Base-by-base conservation (phyloP, 2,329 filamentous ascomycete genomes). In the Trichoderma koningii region DNA sequence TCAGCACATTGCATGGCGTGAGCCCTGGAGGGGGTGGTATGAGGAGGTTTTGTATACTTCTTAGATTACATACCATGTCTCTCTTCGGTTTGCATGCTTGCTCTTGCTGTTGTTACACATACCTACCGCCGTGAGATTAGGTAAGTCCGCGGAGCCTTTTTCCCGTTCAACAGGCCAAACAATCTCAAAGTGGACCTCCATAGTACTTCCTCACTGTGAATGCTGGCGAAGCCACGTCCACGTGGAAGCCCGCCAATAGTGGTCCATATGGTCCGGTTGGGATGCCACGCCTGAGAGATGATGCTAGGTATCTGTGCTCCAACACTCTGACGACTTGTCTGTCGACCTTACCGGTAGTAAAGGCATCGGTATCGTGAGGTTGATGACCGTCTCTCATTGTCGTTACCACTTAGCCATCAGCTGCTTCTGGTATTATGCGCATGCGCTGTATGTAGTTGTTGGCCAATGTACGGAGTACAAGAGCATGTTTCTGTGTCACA, bases 171-270 rank as follows among this genome's bases (percentile, higher is more conserved):
- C 59, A 53, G 23, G n/a, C 59, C 38, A 21, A 55, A 53, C 45
- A 41, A 44, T 14, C 47, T 45, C 47, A 55, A 52, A 53, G 52
- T 23, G 59, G 47, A 63, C n/a, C n/a, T n/a, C n/a, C n/a, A n/a
- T n/a, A n/a, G 21, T 41, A 47, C 45, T 55, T 38, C 26, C 19
- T 47, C 44, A 21, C 34, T 65, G 50, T 42, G 21, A 55, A 50
- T 38, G 55, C 45, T 44, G 14, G 34, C 44, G 50, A 60, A 50
- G 64, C 59, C 45, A 57, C 53, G 48, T 17, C 64, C 64, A 66
- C 64, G 64, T 66, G 64, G 64, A 55, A 63, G 50, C 28, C 45
- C 52, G n/a, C 52, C 64, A 57, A 56, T 59, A 38, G 45, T 57
- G 52, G 7, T 45, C 47, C 41, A 7, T 44, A 34, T 19, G 26